These are phyloP conservation scores for Croton setiger DNA, from an alignment of 441 rosid species.

Conservation along the genomic window DNA sequence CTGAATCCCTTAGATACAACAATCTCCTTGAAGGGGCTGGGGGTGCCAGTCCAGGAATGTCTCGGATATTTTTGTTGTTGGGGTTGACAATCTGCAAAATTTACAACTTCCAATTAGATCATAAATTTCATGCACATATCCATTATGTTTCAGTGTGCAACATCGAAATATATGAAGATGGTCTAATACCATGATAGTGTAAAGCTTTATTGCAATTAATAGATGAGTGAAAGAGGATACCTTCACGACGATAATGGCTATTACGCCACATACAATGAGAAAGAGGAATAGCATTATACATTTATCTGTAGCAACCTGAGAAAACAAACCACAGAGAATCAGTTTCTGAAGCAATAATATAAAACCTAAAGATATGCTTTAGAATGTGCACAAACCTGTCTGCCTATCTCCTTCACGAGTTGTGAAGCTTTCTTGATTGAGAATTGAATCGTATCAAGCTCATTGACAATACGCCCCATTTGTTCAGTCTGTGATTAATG, in stretches of 20 bases:
- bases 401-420: constrained; percentile 96
- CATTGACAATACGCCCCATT: constrained; percentile 98
- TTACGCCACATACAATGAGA: constrained; percentile 87
- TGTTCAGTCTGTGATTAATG: constrained; percentile 74
- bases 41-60: constrained; percentile 98
- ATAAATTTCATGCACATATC: constrained; percentile 4
- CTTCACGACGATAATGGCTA: constrained; percentile 96
- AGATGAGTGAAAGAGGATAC: constrained; percentile 34
- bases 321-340: constrained; percentile 2
- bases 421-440: constrained; percentile 97
- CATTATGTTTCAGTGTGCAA: no score
- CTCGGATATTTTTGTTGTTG: constrained; percentile 83
- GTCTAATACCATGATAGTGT: not conserved
- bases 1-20: constrained; percentile 43
- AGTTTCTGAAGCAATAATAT: not conserved
- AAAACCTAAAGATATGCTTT: not conserved
- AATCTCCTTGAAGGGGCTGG: constrained; percentile 91
- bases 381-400: constrained; percentile 58
- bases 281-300: constrained; percentile 96
- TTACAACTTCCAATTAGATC: constrained; percentile 16
- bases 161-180: not conserved
- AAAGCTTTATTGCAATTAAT: not conserved
- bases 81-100: constrained; percentile 77
- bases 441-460: constrained; percentile 95
- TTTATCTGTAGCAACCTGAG: constrained; percentile 98